Evolutionary conservation across 176 grass and related monocot species (phyloP).

Genomic region (Dactylis glomerata): DNA sequence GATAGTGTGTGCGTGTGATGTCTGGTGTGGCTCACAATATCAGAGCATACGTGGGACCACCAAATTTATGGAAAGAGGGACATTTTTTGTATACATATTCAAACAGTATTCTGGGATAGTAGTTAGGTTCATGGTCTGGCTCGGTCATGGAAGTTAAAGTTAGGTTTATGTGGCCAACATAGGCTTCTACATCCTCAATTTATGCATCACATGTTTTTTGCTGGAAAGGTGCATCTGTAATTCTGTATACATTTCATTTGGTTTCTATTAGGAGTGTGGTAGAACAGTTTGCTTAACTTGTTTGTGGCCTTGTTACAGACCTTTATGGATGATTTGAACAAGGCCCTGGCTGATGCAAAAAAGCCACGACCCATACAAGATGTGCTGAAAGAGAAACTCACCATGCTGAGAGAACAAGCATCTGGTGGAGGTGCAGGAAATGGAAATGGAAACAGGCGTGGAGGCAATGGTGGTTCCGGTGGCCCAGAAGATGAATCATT

Average conservation of each 20-base stretch:
- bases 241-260: conserved; percentile 17
- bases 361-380: conserved; percentile 64
- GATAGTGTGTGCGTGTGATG: neutral
- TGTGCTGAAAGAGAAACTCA: conserved; percentile 57
- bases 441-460: conserved; percentile 59
- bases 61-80: neutral
- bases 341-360: conserved; percentile 60
- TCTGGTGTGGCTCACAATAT: neutral
- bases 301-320: conserved; percentile 45
- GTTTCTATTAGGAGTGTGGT: neutral
- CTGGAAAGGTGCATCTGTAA: conserved; percentile 7
- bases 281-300: conserved; percentile 14
- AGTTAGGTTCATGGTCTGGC: neutral
- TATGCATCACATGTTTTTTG: conserved; percentile 6
- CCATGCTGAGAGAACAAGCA: conserved; percentile 50
- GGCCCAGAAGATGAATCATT: conserved; percentile 68
- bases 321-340: conserved; percentile 85
- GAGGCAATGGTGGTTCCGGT: conserved; percentile 55
- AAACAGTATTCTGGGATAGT: neutral
- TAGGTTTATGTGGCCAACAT: neutral
- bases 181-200: neutral
- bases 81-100: conserved; percentile 1
- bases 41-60: neutral
- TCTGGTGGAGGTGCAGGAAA: conserved; percentile 65
- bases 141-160: neutral